Base-by-base conservation (phyloP, 2,329 filamentous ascomycete genomes). In the Botrytis squamosa region DNA sequence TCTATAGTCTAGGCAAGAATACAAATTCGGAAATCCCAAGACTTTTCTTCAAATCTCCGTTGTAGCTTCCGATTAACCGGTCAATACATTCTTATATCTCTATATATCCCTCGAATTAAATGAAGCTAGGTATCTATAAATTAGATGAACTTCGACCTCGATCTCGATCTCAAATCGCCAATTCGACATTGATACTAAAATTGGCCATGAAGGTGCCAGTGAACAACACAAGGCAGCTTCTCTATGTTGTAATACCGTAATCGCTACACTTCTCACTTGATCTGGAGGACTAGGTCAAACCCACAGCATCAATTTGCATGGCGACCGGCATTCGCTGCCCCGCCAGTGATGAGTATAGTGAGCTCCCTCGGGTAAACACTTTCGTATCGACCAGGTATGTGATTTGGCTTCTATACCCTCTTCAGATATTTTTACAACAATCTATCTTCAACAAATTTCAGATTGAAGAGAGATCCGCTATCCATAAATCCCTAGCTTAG, bases 21-120 rank as follows among this genome's bases (percentile, higher is more conserved):
- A 55, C 2, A 16, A 55, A 55, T n/a, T 12, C 0, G 6, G 25
- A n/a, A 5, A 55, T 55, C 3, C 25, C 5, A 0, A 7, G 4
- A 16, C 14, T n/a, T n/a, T 14, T n/a, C 14, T 14, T 8, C 8
- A 0, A 7, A 1, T 55, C 5, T 4, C 25, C 0, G 1, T n/a
- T 55, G 4, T 55, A 55, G 49, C 12, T 55, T 55, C 49, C 12
- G 25, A 55, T 16, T 2, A n/a, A 3, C 49, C 10, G 0, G n/a
- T n/a, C 25, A 55, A n/a, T 7, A 7, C 1, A 55, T 16, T n/a
- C 25, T n/a, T 55, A n/a, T 55, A n/a, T 55, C 25, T 55, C 25
- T 1, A 55, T 55, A 6, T 12, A 3, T n/a, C 12, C 1, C 49
- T 55, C 12, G 3, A 1, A 55, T 16, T n/a, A n/a, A 55, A 55